Evolutionary conservation across 371 early-diverging fungal genomes (phyloP).

Genomic region (Mucor ambiguus): DNA sequence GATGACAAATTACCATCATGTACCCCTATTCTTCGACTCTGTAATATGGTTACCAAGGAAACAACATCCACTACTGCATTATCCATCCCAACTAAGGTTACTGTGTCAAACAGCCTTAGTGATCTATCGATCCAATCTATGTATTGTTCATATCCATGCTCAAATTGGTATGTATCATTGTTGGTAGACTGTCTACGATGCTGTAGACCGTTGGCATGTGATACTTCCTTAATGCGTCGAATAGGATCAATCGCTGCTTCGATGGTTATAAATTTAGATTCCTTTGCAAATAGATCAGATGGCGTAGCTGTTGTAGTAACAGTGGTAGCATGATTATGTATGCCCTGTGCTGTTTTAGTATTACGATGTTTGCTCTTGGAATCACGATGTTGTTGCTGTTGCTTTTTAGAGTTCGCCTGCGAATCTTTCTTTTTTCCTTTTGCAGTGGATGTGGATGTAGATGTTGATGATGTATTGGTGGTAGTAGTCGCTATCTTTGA

Average conservation of each 20-base stretch:
- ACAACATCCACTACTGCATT: constrained; percentile 44
- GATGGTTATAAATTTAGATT: constrained; percentile 39
- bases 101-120: constrained; percentile 29
- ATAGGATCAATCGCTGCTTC: constrained; percentile 45
- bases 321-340: not conserved
- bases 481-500: not conserved
- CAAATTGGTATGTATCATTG: constrained; percentile 7
- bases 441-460: not conserved
- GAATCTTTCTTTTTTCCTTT: constrained; percentile 10
- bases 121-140: constrained; percentile 44
- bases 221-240: not conserved
- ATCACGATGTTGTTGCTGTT: not conserved
- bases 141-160: constrained; percentile 48
- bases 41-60: constrained; percentile 39
- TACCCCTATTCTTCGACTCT: constrained; percentile 39
- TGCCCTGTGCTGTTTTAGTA: constrained; percentile 3
- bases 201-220: not conserved
- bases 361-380: not conserved
- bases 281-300: constrained; percentile 8
- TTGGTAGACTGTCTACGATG: not conserved
- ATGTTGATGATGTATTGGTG: not conserved
- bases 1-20: constrained; percentile 35
- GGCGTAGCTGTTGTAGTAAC: not conserved
- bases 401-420: constrained; percentile 5
- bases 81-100: constrained; percentile 48